Evolutionary conservation across 257 asterid species (phyloP), one percentile per base, ranked within the genome.

Genomic region (Solanum virginianum): DNA sequence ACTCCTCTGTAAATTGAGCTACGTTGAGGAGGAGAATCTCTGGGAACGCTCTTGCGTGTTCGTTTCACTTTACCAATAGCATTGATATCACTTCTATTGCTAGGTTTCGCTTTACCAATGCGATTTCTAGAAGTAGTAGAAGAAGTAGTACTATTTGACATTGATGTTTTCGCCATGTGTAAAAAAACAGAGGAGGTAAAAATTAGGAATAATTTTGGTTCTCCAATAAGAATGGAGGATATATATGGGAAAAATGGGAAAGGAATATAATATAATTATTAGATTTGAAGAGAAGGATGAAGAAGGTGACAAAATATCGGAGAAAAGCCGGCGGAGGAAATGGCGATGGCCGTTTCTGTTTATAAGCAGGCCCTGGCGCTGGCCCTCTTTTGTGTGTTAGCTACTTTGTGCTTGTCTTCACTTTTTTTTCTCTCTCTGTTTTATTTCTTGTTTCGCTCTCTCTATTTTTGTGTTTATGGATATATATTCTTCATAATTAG

Each of bases 1-100:
- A 97, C 99, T 18, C 99, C 99, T 22, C 98, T 75, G 85, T 91
- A 94, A 84, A 92, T 84, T 60, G 99, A 97, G 92, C 98, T 97
- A 3, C 99, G 95, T 82, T 82, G 96, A 47, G 91, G 95, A 3
- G 98, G 99, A 59, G 97, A 91, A 5, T 96, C 98, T 32, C 99
- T 90, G 0, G 98, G 97, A 10, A 87, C 89, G 70, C 93, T 92
- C 83, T 93, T 95, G 0, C 99, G 89, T 17, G 89, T 92, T 41
- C 98, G 87, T 66, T 92, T 94, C 16, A 68, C 71, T 86, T 90
- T 92, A 2, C 29, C 70, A 15, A 49, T 69, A 12, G 55, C 62
- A 16, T 63, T 80, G 63, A 32, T 57, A 80, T 59, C 26, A 80
- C 15, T 18, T 77, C 53, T 77, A 8, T 8, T 75, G 57, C 47